Evolutionary conservation across 495 filamentous ascomycete genomes (phyloP).

Genomic region (Saxophila tyrrhenica): DNA sequence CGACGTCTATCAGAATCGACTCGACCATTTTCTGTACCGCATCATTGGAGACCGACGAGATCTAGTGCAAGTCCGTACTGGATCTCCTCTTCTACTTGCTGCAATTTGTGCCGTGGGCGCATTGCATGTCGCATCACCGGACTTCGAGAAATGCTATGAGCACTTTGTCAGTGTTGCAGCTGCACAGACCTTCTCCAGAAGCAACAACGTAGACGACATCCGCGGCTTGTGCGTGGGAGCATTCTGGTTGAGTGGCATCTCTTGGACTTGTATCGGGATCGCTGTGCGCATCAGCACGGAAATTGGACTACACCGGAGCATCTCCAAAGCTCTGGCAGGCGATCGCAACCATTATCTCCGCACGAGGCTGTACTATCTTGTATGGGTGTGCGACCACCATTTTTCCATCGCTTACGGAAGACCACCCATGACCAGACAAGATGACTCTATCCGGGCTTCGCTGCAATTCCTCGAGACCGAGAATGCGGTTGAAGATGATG

Average conservation of each 20-base stretch:
- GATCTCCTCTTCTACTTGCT: slow-evolving; percentile 40
- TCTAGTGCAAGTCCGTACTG: slow-evolving; percentile 36
- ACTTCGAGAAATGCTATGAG: slow-evolving; percentile 40
- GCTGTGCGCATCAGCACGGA: slow-evolving; percentile 48
- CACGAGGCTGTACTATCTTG: slow-evolving; percentile 39
- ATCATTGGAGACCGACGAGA: slow-evolving; percentile 36
- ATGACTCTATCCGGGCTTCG: slow-evolving; percentile 3
- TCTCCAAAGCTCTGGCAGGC: slow-evolving; percentile 37
- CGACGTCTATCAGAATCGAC: slow-evolving; percentile 39
- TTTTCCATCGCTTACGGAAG: slow-evolving; percentile 45
- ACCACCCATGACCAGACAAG: slow-evolving; percentile 39
- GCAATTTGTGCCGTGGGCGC: slow-evolving; percentile 43
- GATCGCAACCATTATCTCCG: slow-evolving; percentile 32
- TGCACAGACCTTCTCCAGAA: slow-evolving; percentile 41
- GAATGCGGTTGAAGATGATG: slow-evolving; percentile 15
- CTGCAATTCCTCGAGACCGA: slow-evolving; percentile 1
- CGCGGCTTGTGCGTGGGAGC: slow-evolving; percentile 43
- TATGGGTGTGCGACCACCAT: slow-evolving; percentile 46
- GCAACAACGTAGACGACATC: slow-evolving; percentile 41
- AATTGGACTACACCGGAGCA: slow-evolving; percentile 39
- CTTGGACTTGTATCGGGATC: slow-evolving; percentile 46
- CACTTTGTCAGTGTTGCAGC: slow-evolving; percentile 43
- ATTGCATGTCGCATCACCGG: slow-evolving; percentile 39
- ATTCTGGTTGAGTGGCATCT: slow-evolving; percentile 46
- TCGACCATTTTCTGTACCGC: slow-evolving; percentile 44